Evolutionary conservation across 1,139 yeast species (phyloP), one percentile per base, ranked within the genome.

Genomic region (Meyerozyma smithsonii): DNA sequence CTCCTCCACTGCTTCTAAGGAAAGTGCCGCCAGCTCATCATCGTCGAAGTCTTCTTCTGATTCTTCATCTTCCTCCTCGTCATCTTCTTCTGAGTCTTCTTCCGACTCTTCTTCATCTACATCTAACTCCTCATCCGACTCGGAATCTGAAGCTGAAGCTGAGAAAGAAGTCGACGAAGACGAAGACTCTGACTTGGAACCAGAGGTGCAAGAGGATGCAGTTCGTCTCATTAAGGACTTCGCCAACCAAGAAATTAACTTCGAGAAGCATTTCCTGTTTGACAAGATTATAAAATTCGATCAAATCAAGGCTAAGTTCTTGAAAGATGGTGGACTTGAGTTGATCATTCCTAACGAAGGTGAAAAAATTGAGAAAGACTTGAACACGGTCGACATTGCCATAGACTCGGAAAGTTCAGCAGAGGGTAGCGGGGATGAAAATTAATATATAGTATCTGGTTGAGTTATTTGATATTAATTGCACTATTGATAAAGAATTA

Each of bases 241-340:
- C 54, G 52, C 59, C 41, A 64, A 68, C 44, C 64, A 66, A 42
- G 74, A 68, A 55, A 63, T 71, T 45, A 59, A 57, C 42, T 71
- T 71, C 45, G 75, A 70, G 52, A 71, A 71, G 55, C 69, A 66
- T 44, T 69, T 69, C 53, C 65, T 64, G 46, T 71, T 71, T 49
- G 74, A 67, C 43, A 69, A 69, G 54, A 42, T 61, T 35, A 59
- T 71, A 48, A 66, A 66, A 44, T 64, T 59, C 39, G 61, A 65
- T 36, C 59, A 66, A 49, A 69, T 71, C 47, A 59, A 56, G 44
- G 76, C 76, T 19, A 58, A 56, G 42, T 66, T 68, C 47, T 47
- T 64, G 42, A 59, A 58, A 32, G 63, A 64, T 32, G 70, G 63
- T 43, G 76, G 70, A 55, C 64, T 71, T 43, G 74, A 69, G 55